A percentile compares a stretch with the other conserved stretches of the same genome.
Conservation (phyloP, 768 basidiomycete genomes). For the Crucibulum laeve region DNA sequence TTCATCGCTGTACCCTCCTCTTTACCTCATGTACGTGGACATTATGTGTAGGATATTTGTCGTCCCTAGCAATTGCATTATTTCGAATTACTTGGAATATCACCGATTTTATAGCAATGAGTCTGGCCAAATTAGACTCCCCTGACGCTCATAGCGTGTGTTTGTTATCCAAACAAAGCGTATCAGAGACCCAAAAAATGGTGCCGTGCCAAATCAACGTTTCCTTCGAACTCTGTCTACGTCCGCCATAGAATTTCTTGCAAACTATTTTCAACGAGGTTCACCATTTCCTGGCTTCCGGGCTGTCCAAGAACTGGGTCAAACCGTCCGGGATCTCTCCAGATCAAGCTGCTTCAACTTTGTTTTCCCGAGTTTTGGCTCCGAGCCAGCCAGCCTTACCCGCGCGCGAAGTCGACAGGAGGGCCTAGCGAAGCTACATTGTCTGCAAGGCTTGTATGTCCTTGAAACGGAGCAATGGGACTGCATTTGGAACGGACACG, state of each 20-base stretch:
- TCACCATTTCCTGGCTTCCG: conserved; percentile 13
- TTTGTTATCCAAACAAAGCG: conserved; percentile 36
- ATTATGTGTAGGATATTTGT: neutral
- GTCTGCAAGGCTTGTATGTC: neutral
- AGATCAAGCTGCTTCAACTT: conserved; percentile 44
- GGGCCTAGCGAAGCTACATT: neutral
- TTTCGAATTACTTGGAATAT: neutral
- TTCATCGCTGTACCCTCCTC: neutral
- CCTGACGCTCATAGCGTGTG: neutral
- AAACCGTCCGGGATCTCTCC: conserved; percentile 61
- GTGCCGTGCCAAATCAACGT: conserved; percentile 33
- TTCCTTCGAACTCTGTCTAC: conserved; percentile 25
- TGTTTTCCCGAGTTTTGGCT: neutral
- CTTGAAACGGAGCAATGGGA: neutral
- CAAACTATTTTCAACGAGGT: conserved; percentile 10
- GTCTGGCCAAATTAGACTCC: neutral
- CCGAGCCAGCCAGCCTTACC: neutral
- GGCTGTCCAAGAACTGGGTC: conserved; percentile 51
- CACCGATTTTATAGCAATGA: neutral
- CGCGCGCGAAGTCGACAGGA: neutral
- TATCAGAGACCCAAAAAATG: conserved; percentile 42
- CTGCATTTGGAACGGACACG: conserved; percentile 1
- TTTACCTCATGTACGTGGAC: neutral
- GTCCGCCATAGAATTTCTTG: conserved; percentile 13
- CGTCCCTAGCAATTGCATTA: neutral